Evolutionary conservation across 208 protist genomes (phyloP).

Genomic region (Leishmania turanica): DNA sequence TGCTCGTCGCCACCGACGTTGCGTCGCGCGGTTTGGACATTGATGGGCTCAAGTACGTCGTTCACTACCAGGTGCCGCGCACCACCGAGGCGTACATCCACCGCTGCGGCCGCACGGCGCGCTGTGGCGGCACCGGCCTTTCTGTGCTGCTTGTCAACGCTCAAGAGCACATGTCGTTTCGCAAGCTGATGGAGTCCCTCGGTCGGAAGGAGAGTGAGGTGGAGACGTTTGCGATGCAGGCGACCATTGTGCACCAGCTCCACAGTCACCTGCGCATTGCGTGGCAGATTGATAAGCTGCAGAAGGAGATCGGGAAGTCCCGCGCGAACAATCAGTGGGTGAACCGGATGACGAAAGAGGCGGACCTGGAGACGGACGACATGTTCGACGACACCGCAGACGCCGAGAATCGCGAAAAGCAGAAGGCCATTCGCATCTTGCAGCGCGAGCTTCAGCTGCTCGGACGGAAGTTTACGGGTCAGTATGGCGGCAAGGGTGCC

Average conservation of each 20-base stretch:
- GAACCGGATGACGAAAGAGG: conserved; percentile 70
- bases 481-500: conserved; percentile 76
- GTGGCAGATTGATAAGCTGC: conserved; percentile 88
- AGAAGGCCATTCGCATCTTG: conserved; percentile 79
- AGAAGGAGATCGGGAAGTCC: conserved; percentile 84
- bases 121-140: conserved; percentile 84
- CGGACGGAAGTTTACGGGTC: conserved; percentile 69
- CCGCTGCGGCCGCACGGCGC: conserved; percentile 96
- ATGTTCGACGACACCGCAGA: conserved; percentile 82
- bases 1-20: conserved; percentile 94
- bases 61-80: conserved; percentile 98
- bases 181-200: conserved; percentile 82
- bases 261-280: conserved; percentile 75
- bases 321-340: conserved; percentile 72
- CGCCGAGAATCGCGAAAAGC: conserved; percentile 68
- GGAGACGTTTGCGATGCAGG: conserved; percentile 82
- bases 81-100: conserved; percentile 97
- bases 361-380: conserved; percentile 82
- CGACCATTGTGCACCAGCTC: conserved; percentile 81
- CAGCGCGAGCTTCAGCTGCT: conserved; percentile 64
- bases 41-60: conserved; percentile 94
- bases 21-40: conserved; percentile 96
- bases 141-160: conserved; percentile 87
- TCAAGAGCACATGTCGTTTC: conserved; percentile 86
- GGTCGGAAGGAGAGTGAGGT: conserved; percentile 62